Conservation (phyloP, 2,329 filamentous ascomycete genomes). For the Amesomyces nigricolor region DNA sequence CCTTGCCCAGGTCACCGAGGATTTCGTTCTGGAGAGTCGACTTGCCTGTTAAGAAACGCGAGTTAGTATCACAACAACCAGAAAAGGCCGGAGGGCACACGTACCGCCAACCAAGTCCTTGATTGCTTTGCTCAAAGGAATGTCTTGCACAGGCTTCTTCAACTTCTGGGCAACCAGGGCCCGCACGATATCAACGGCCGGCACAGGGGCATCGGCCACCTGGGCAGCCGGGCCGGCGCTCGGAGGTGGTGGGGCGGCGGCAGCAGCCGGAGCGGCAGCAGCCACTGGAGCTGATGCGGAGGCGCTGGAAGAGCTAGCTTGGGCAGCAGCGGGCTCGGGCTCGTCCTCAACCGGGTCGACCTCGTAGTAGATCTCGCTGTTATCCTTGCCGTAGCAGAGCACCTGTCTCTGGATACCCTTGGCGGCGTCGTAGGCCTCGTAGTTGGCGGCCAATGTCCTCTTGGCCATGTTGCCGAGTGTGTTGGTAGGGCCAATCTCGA, state of each 20-base stretch:
- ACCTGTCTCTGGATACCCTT: constrained; percentile 96
- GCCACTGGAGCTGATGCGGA: constrained; percentile 41
- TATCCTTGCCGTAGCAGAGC: constrained; percentile 98
- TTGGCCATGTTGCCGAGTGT: constrained; percentile 97
- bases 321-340: constrained; percentile 49
- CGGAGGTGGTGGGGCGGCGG: constrained; percentile 55
- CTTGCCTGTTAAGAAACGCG: constrained; percentile 59
- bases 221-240: constrained; percentile 81
- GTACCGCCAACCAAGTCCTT: constrained; percentile 96
- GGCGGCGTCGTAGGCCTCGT: constrained; percentile 96
- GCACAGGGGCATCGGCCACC: constrained; percentile 79
- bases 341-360: constrained; percentile 94
- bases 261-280: constrained; percentile 49
- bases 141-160: constrained; percentile 85
- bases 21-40: constrained; percentile 99
- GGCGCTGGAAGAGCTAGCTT: constrained; percentile 37
- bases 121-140: constrained; percentile 93
- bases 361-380: constrained; percentile 99
- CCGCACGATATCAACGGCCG: constrained; percentile 83
- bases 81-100: constrained; percentile 31
- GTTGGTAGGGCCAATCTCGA: constrained; percentile 94
- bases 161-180: constrained; percentile 92
- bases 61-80: constrained; percentile 1
- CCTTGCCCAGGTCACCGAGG: constrained; percentile 92
- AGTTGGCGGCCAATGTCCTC: constrained; percentile 91